A percentile compares a stretch with the other conserved stretches of the same genome.
Evolutionary conservation across 148 eudicot species (phyloP).

Genomic region (Vaccinium darrowii): DNA sequence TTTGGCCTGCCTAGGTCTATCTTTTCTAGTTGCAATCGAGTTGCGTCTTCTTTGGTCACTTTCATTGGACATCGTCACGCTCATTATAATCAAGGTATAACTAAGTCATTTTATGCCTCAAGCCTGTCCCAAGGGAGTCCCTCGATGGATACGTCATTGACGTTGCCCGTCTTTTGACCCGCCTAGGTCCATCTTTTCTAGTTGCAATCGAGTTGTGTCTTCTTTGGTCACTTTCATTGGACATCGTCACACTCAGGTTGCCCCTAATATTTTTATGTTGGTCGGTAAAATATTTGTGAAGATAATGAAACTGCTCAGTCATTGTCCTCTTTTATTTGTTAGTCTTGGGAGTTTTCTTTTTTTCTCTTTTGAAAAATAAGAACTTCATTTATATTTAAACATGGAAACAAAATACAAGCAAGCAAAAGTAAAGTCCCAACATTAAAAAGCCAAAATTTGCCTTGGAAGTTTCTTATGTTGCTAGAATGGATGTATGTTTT

Average conservation of each 20-base stretch:
- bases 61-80: background rate
- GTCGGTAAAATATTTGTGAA: background rate
- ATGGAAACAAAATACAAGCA: background rate
- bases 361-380: background rate
- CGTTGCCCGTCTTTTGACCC: no score
- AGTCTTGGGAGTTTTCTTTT: background rate
- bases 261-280: background rate
- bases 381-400: background rate
- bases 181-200: background rate
- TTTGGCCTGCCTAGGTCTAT: background rate
- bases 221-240: background rate
- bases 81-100: background rate
- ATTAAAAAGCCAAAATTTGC: no score
- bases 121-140: background rate
- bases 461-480: background rate
- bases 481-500: background rate
- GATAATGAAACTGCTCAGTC: background rate
- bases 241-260: background rate
- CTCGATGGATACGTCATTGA: no score
- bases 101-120: background rate
- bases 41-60: background rate
- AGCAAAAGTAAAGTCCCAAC: no score
- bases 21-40: background rate
- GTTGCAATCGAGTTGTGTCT: background rate
- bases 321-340: background rate